Evolutionary conservation across 345 rosid species (phyloP), one percentile per base, ranked within the genome.

Genomic region (Alliaria petiolata): DNA sequence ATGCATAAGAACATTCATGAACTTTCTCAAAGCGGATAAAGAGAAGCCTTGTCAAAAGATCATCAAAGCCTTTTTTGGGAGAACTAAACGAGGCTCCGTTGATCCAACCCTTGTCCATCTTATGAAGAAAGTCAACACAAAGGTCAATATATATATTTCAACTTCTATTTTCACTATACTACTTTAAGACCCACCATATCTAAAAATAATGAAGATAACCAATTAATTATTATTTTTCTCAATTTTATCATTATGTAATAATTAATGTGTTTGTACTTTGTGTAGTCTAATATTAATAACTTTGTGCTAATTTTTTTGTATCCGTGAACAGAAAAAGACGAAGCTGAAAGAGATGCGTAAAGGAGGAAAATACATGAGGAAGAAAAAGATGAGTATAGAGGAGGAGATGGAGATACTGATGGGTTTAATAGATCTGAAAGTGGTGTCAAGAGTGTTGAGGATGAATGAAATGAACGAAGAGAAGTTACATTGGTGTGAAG

Each of bases 401-500:
- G 91, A 88, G 45, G 96, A 88, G 81, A 83, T 87, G 89, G 95
- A 95, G 75, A 85, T 92, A 44, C 59, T 92, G 77, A 92, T 95
- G 99, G 98, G 89, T 25, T 67, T 85, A 42, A 92, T 87, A 68
- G 99, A 95, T 82, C 74, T 92, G 34, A 86, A 95, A 74, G 89
- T 92, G 62, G 99, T 87, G 68, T 95, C 97, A 34, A 85, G 98
- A 84, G 98, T 90, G 9, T 77, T 95, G 71, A 92, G 98, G 34
- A 92, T 81, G 91, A 73, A 66, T 22, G 88, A 83, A 15, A 42
- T 95, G 44, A 84, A 76, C 6, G 99, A 95, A 69, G 88, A 87
- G 60, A 87, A 85, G 63, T 59, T 90, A 64, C 97, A 95, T 67
- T 95, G 99, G 99, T 88, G 96, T 36, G 99, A 92, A 75, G 98